Evolutionary conservation across 1,139 yeast genomes (phyloP), one percentile per base, ranked within the genome.

Genomic region (Komagataea norvegica): DNA sequence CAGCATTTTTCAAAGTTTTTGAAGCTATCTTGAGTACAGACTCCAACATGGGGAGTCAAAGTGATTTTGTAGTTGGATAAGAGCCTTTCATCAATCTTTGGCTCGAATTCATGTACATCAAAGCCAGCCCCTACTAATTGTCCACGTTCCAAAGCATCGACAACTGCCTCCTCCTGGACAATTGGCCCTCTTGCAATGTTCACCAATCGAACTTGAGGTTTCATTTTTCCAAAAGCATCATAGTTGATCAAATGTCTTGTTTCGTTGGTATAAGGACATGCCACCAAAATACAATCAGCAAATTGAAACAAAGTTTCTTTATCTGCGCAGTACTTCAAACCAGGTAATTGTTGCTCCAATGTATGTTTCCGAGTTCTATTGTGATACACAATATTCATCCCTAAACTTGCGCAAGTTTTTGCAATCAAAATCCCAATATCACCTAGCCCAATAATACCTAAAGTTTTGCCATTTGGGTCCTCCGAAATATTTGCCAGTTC

Each of bases 41-140:
- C 67, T 10, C 67, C 69, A 27, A 54, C 50, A 42, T 64, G 69
- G 8, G 68, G 67, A 11, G 62, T 51, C 29, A 64, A 33, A 2
- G 66, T 55, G 14, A 64, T 54, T 36, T 49, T 62, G 51, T 60
- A 62, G 39, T 61, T 60, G 5, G 51, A 45, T 26, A 61, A 35
- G 10, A 62, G 42, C 34, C 51, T 54, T 28, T 57, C 55, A 31
- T 55, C 49, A 15, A 64, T 61, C 37, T 53, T 50, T 10, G 69
- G 69, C 44, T 64, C 69, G 45, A 61, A 60, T 41, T 64, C 67
- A 41, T 61, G 64, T n/a, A 64, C 69, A 46, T 64, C 69, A 43
- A 64, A 60, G 0, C 68, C 69, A 7, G 66, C 68, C 21, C 67
- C 66, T 13, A 60, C 60, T 25, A 64, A 45, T 36, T 64, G 68